These are phyloP conservation scores for Geotrichum bryndzae DNA, from an alignment of 1,139 yeast genomes.

Conservation along the genomic window DNA sequence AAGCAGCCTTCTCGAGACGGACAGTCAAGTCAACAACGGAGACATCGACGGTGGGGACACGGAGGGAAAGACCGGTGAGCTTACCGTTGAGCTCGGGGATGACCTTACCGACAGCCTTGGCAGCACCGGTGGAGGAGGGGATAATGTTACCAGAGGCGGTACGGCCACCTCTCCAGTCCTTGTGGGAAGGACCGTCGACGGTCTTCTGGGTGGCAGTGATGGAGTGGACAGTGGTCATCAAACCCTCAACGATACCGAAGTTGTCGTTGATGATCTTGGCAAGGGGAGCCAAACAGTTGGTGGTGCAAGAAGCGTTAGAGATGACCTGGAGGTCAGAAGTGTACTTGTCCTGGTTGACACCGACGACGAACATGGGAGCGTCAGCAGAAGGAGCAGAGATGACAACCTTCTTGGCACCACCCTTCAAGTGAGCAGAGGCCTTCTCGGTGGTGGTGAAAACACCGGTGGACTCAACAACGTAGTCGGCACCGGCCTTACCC, in stretches of 20 bases:
- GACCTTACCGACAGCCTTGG: conserved; percentile 89
- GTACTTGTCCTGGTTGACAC: conserved; percentile 74
- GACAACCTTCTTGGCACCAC: conserved; percentile 86
- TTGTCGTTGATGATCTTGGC: conserved; percentile 77
- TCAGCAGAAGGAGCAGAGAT: conserved; percentile 85
- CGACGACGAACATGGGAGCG: conserved; percentile 85
- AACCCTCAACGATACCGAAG: conserved; percentile 80
- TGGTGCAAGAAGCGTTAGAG: conserved; percentile 86
- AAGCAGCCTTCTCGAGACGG: conserved; percentile 61
- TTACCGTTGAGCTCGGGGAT: conserved; percentile 83
- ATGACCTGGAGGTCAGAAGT: conserved; percentile 63
- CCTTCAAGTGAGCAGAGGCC: conserved; percentile 74
- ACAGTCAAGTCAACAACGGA: conserved; percentile 72
- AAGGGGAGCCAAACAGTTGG: conserved; percentile 85
- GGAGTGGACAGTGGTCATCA: conserved; percentile 89
- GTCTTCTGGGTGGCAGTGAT: conserved; percentile 89
- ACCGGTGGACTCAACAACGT: conserved; percentile 84
- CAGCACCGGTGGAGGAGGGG: conserved; percentile 90
- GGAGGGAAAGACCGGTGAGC: conserved; percentile 83
- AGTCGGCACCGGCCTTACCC: conserved; percentile 72
- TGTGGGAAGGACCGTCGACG: conserved; percentile 87
- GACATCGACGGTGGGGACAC: conserved; percentile 84
- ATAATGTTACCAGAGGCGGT: conserved; percentile 86
- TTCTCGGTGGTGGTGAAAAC: conserved; percentile 74
- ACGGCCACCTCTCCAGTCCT: conserved; percentile 95